Evolutionary conservation across 2,329 filamentous ascomycete species (phyloP).

Genomic region (Fusarium pininemorale): DNA sequence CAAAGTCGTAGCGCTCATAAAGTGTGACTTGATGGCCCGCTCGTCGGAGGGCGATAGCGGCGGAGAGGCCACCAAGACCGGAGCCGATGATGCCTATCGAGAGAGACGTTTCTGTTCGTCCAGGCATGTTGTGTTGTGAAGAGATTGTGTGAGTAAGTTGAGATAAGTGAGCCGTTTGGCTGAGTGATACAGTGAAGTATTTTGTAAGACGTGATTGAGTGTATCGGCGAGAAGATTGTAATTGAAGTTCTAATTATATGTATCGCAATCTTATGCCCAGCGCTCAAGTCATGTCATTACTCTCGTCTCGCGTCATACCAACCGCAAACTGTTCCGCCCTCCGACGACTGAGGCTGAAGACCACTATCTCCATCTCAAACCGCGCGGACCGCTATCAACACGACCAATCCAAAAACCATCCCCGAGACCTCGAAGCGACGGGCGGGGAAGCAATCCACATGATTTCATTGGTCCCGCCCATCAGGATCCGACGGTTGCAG

Average conservation of each 20-base stretch:
- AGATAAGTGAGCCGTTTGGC: neutral
- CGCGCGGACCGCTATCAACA: constrained; percentile 17
- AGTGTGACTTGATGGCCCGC: constrained; percentile 58
- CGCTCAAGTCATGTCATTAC: too few relatives aligned
- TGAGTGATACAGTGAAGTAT: neutral
- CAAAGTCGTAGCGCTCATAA: constrained; percentile 69
- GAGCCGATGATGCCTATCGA: constrained; percentile 46
- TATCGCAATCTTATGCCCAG: neutral
- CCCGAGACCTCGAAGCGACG: neutral
- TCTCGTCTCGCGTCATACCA: neutral
- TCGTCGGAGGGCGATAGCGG: constrained; percentile 62
- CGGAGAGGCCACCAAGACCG: constrained; percentile 63
- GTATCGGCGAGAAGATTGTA: neutral
- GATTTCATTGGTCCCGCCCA: neutral
- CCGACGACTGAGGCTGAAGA: neutral
- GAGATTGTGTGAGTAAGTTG: too few relatives aligned
- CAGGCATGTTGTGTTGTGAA: neutral
- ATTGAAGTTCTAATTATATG: neutral
- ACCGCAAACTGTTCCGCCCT: neutral
- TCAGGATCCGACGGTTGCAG: constrained; percentile 15
- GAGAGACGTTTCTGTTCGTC: constrained; percentile 8
- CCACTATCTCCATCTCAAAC: neutral
- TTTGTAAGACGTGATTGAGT: neutral
- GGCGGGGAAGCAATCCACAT: neutral
- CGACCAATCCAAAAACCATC: neutral